Percentiles rank a stretch among this genome's conserved stretches.
Conservation (phyloP, 352 stramenopile genomes). For the Albugo candida region DNA sequence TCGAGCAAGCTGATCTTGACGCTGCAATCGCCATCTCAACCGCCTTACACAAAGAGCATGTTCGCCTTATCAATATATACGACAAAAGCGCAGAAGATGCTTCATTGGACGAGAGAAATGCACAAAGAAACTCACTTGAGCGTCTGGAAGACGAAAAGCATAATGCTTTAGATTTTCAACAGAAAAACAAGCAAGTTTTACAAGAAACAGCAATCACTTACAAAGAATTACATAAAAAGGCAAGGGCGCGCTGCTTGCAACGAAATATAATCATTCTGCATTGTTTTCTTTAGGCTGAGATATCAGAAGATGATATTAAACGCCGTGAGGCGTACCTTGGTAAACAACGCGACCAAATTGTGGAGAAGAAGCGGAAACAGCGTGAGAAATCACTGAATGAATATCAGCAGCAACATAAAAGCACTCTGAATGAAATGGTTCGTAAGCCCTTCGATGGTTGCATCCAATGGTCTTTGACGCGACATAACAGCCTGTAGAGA, state of each 20-base stretch:
- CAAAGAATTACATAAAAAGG: slow-evolving; percentile 51
- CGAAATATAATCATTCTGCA: slow-evolving; percentile 13
- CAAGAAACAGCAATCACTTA: slow-evolving; percentile 45
- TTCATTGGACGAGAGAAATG: slow-evolving; percentile 10
- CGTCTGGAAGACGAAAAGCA: too few relatives aligned
- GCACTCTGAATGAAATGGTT: slow-evolving; percentile 29
- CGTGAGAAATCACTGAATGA: slow-evolving; percentile 47
- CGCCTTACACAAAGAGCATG: slow-evolving; percentile 44
- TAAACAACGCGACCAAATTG: slow-evolving; percentile 48
- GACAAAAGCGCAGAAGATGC: slow-evolving; percentile 35
- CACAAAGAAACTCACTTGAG: slow-evolving; percentile 22
- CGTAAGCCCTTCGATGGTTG: not conserved
- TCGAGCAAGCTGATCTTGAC: slow-evolving; percentile 67
- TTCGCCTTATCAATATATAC: slow-evolving; percentile 27
- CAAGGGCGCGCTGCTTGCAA: slow-evolving; percentile 45
- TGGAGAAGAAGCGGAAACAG: slow-evolving; percentile 72
- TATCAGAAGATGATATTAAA: slow-evolving; percentile 50
- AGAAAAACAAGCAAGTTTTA: slow-evolving; percentile 14
- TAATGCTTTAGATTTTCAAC: too few relatives aligned
- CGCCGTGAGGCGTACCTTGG: slow-evolving; percentile 54
- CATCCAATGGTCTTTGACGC: not conserved
- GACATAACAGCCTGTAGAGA: slow-evolving; percentile 18
- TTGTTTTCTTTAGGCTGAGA: slow-evolving; percentile 18
- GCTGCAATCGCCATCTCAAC: slow-evolving; percentile 58
- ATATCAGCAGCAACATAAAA: slow-evolving; percentile 55